Percentiles rank a stretch among this genome's conserved stretches.
Evolutionary conservation across 1,139 yeast genomes (phyloP).

Genomic region (Zygosaccharomyces sapae): DNA sequence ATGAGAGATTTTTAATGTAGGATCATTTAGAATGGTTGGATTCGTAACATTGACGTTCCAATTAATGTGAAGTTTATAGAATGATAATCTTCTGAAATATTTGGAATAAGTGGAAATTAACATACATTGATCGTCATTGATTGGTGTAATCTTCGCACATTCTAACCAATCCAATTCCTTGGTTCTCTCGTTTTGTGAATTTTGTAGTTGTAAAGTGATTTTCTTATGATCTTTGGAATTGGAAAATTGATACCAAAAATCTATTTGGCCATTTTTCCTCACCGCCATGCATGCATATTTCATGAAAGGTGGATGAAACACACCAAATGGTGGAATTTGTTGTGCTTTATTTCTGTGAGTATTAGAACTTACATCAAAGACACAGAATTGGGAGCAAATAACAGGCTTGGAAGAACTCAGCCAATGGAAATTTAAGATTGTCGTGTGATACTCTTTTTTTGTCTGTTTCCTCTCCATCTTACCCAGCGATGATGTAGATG

Average conservation of each 20-base stretch:
- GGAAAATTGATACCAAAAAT: conserved; percentile 38
- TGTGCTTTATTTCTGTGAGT: conserved; percentile 34
- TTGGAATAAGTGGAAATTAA: conserved; percentile 33
- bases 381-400: conserved; percentile 33
- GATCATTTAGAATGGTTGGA: conserved; percentile 31
- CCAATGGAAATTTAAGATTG: conserved; percentile 36
- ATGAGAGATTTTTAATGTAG: conserved; percentile 29
- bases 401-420: conserved; percentile 35
- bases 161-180: conserved; percentile 36
- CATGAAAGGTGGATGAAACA: conserved; percentile 37
- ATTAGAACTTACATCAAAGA: conserved; percentile 28
- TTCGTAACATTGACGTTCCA: conserved; percentile 32
- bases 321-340: conserved; percentile 35
- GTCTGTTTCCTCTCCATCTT: conserved; percentile 32
- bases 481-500: background rate
- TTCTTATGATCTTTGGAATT: conserved; percentile 38
- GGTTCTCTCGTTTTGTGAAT: conserved; percentile 21
- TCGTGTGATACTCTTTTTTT: conserved; percentile 34
- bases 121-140: conserved; percentile 33
- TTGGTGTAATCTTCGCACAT: conserved; percentile 34
- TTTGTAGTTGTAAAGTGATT: conserved; percentile 30
- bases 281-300: conserved; percentile 36
- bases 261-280: conserved; percentile 36
- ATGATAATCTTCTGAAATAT: conserved; percentile 25
- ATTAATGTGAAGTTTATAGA: conserved; percentile 32